Evolutionary conservation across 495 filamentous ascomycete genomes (phyloP).

Genomic region (Podospora didyma): DNA sequence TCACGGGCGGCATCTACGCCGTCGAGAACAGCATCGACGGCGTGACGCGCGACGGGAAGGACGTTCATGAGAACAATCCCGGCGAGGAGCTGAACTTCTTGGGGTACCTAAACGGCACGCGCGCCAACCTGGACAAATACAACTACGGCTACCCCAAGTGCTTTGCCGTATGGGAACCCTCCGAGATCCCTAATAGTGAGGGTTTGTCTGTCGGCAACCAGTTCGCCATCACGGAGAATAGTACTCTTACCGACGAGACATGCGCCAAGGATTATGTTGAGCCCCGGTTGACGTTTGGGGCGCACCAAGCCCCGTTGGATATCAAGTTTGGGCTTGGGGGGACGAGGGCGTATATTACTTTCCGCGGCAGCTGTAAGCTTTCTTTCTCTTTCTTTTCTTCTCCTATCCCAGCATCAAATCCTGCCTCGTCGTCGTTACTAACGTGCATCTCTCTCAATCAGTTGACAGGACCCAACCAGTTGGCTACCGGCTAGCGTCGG

Average conservation of each 20-base stretch:
- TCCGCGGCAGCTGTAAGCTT: constrained; percentile 51
- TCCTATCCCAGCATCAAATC: too few relatives aligned
- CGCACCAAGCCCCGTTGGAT: constrained; percentile 54
- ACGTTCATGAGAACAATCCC: constrained; percentile 63
- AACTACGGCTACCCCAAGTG: constrained; percentile 63
- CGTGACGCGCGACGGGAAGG: constrained; percentile 46
- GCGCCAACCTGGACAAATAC: constrained; percentile 17
- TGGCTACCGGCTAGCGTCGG: constrained; percentile 46
- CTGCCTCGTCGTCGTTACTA: not conserved
- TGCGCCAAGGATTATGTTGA: constrained; percentile 35
- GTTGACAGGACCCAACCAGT: constrained; percentile 41
- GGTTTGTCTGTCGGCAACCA: constrained; percentile 46
- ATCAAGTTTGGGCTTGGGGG: constrained; percentile 44
- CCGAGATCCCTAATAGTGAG: constrained; percentile 46
- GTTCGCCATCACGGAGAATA: constrained; percentile 41
- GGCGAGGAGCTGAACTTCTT: constrained; percentile 69
- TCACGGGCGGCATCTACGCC: constrained; percentile 56
- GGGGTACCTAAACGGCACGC: constrained; percentile 52
- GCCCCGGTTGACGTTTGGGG: constrained; percentile 48
- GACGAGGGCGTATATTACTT: constrained; percentile 43
- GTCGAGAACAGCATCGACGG: constrained; percentile 66
- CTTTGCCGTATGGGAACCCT: constrained; percentile 55
- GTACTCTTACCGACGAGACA: constrained; percentile 41
- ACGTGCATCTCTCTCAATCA: not conserved
- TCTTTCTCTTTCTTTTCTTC: too few relatives aligned